phyloP scores from a whole-genome alignment of 352 stramenopile species.

The Achlya hypogyna region DNA sequence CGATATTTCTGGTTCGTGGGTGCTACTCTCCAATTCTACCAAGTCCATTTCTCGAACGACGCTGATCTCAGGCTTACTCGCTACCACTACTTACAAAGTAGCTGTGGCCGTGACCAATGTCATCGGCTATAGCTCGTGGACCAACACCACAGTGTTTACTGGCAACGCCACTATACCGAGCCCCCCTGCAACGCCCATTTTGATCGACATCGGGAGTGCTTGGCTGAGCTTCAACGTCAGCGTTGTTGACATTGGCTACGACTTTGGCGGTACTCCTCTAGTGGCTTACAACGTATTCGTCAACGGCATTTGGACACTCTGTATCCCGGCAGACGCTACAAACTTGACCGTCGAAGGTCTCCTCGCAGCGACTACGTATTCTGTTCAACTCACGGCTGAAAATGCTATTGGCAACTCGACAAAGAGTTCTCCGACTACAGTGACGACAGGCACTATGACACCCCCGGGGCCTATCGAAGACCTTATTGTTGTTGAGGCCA shows the following conservation, averaged over 20 bases:
- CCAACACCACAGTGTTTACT: background rate
- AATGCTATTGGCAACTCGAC: background rate
- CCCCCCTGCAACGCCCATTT: too few relatives aligned
- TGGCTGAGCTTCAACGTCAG: background rate
- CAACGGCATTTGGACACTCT: background rate
- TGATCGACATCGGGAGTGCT: too few relatives aligned
- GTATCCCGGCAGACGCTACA: background rate
- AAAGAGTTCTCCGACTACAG: background rate
- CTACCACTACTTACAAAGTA: too few relatives aligned
- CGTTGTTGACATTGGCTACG: background rate
- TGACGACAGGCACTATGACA: background rate
- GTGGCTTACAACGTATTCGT: background rate
- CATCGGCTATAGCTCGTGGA: too few relatives aligned
- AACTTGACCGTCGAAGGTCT: background rate
- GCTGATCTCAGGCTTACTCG: too few relatives aligned
- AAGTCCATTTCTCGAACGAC: too few relatives aligned
- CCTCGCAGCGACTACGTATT: background rate
- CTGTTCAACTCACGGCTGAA: background rate
- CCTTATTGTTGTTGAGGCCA: background rate
- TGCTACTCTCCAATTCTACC: too few relatives aligned
- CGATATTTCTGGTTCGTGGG: too few relatives aligned
- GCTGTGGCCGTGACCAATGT: too few relatives aligned
- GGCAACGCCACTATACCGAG: too few relatives aligned
- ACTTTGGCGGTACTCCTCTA: background rate
- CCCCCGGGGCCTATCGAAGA: background rate